These are phyloP conservation scores for Pythium chondricola DNA, from an alignment of 352 stramenopile species.

Conservation along the genomic window DNA sequence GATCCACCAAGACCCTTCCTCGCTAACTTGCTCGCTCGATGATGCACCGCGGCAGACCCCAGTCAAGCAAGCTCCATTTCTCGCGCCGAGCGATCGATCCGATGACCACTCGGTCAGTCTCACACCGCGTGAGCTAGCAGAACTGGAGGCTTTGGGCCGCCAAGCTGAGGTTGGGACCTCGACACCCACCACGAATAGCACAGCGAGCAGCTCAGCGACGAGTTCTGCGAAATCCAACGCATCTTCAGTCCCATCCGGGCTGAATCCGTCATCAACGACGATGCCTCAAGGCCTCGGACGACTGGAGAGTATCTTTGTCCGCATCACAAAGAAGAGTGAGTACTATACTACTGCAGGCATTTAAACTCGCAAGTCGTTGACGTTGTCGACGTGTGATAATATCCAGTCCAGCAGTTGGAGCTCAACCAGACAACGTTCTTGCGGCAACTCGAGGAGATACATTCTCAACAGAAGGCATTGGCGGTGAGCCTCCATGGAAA, in stretches of 20 bases:
- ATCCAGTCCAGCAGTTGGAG: slow-evolving; percentile 64
- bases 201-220: not conserved
- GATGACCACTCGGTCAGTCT: slow-evolving; percentile 1
- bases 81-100: not conserved
- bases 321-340: slow-evolving; percentile 81
- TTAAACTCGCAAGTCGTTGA: not conserved
- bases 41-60: slow-evolving; percentile 14
- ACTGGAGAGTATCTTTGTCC: slow-evolving; percentile 81
- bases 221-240: not conserved
- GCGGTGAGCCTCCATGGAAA: slow-evolving; percentile 22
- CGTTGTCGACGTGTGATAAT: not conserved
- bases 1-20: not conserved
- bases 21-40: not conserved
- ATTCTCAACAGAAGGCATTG: slow-evolving; percentile 29
- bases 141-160: slow-evolving; percentile 7
- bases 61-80: slow-evolving; percentile 3
- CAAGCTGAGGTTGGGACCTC: slow-evolving; percentile 1
- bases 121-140: slow-evolving; percentile 4
- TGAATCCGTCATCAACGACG: not conserved
- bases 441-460: slow-evolving; percentile 52
- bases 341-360: not conserved
- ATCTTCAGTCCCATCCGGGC: no score
- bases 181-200: not conserved
- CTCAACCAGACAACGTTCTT: slow-evolving; percentile 53
- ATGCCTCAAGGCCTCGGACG: slow-evolving; percentile 42